Evolutionary conservation across 257 asterid genomes (phyloP), one percentile per base, ranked within the genome.

Genomic region (Solanum clarkiae): DNA sequence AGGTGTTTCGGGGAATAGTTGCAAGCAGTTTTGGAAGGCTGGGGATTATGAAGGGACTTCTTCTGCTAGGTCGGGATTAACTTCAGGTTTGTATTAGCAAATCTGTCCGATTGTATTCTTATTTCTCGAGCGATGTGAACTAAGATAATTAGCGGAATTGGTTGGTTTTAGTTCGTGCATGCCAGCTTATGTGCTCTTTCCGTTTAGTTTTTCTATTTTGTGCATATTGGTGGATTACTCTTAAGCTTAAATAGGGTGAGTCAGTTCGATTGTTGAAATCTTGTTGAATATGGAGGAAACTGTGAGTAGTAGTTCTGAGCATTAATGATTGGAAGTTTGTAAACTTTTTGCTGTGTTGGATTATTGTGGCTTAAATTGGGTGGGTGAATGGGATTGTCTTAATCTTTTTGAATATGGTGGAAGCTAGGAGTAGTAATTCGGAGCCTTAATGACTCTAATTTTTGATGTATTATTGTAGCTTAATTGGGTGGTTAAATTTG

Each of bases 1-100:
- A 47, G 20, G 60, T 22, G 10, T 32, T 74, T 24, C 66, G 45
- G 90, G 7, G 91, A 87, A 57, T 60, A 84, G 17, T 86, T 86
- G 89, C 63, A 95, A 88, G 88, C 98, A 95, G 93, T 95, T 95
- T 87, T 95, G 99, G 99, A 95, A 95, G 86, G 98, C 99, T n/a
- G 99, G 99, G 68, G 97, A 95, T 54, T 95, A 88, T 85, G 97
- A 92, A n/a, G 93, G 81, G 69, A 66, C 90, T 56, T 83, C 94
- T 20, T 85, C 90, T 47, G 83, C 86, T 69, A 90, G 82, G 84
- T 90, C 92, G 94, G 90, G 84, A 68, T 79, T 90, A 26, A 85
- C 88, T 65, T 82, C 70, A 53, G 95, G 99, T 94, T 79, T 51
- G 22, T 40, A 68, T 68, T 68, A 72, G 26, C 49, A 7, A 51